Evolutionary conservation across 108 stramenopile species (phyloP), one percentile per base, ranked within the genome.

Genomic region (Nitzschia sp.): DNA sequence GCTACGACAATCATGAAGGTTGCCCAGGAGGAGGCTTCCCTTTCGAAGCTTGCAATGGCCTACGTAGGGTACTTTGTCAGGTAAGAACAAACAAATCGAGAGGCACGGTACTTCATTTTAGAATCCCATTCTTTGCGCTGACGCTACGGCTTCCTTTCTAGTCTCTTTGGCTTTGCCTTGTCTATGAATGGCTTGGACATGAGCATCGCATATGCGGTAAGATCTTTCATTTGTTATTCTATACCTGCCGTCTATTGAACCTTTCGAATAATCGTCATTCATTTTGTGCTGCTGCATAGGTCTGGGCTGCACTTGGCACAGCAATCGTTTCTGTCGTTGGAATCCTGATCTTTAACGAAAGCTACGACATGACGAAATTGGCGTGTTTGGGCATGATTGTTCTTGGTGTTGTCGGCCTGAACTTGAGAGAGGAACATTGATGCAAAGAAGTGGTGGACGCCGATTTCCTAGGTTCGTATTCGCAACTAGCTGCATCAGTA

Each of bases 251-350:
- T n/a, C n/a, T n/a, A n/a, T n/a, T n/a, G n/a, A n/a, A n/a, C n/a
- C n/a, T n/a, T n/a, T n/a, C n/a, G n/a, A n/a, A n/a, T n/a, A n/a
- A n/a, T n/a, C n/a, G n/a, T n/a, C n/a, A n/a, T n/a, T n/a, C n/a
- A n/a, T n/a, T n/a, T 19, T 57, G 36, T 68, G 23, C 29, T 3
- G 13, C 1, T 19, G 11, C 19, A 4, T 34, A 70, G 69, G 58
- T 79, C 6, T 84, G 83, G 83, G 60, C 77, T 31, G 79, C 83
- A 11, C 21, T 74, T 2, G 83, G 83, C 15, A 84, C 83, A 6
- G 72, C 77, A 17, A 59, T 78, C 13, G 77, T 84, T 4, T 78
- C 77, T 19, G 38, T 54, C 18, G 61, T 57, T 0, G 80, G 79
- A 2, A 75, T 84, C 21, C 17, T 80, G 26, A 54, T 59, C 17